Evolutionary conservation across 2,329 filamentous ascomycete genomes (phyloP).

Genomic region (Cladosporium sp.): DNA sequence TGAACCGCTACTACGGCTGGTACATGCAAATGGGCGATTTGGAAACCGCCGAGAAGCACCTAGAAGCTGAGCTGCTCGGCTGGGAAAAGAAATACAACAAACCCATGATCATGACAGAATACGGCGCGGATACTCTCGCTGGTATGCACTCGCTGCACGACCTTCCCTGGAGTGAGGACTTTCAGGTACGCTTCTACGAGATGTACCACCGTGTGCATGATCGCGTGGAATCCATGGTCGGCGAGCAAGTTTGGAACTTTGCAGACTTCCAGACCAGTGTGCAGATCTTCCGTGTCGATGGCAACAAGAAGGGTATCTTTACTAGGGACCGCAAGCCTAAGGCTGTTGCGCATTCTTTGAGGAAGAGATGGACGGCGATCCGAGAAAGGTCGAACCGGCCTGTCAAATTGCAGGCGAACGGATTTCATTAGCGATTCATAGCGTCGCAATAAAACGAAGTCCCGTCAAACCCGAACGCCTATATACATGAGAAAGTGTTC

Average conservation of each 20-base stretch:
- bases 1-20: slow-evolving; percentile 13
- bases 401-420: too few relatives aligned
- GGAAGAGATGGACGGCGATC: slow-evolving; percentile 6
- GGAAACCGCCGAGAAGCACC: slow-evolving; percentile 3
- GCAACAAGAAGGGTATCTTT: slow-evolving; percentile 13
- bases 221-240: not conserved
- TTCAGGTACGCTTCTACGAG: slow-evolving; percentile 6
- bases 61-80: slow-evolving; percentile 1
- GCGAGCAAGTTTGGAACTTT: slow-evolving; percentile 13
- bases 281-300: slow-evolving; percentile 3
- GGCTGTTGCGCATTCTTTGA: slow-evolving; percentile 3
- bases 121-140: slow-evolving; percentile 9
- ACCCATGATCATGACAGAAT: slow-evolving; percentile 11
- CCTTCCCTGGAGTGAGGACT: slow-evolving; percentile 8
- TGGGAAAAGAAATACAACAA: slow-evolving; percentile 4
- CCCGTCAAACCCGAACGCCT: too few relatives aligned
- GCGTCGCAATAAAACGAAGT: too few relatives aligned
- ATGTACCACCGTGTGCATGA: slow-evolving; percentile 11
- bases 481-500: too few relatives aligned
- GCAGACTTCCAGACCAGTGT: slow-evolving; percentile 10
- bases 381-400: not conserved
- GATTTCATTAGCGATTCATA: too few relatives aligned
- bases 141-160: not conserved
- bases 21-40: slow-evolving; percentile 7
- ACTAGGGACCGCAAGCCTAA: slow-evolving; percentile 9